phyloP scores from a whole-genome alignment of 2,329 filamentous ascomycete species.

The Phialophora macrospora region DNA sequence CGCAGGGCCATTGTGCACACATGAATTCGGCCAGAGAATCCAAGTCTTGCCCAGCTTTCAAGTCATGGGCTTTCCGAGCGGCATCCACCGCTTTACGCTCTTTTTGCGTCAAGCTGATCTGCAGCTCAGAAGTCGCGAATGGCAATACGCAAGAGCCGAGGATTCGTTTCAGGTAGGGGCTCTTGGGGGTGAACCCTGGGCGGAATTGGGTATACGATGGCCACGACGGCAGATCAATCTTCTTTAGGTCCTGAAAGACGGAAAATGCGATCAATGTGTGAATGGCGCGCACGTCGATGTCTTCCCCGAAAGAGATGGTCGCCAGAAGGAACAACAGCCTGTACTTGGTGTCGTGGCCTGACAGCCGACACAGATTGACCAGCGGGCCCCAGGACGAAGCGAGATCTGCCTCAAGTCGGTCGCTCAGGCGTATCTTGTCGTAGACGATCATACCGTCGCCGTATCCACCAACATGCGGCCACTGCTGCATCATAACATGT shows the following conservation, averaged over 20 bases:
- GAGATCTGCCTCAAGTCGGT: constrained; percentile 15
- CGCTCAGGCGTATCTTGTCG: constrained; percentile 19
- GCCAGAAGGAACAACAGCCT: constrained; percentile 17
- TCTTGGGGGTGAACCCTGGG: constrained; percentile 15
- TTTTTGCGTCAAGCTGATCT: constrained; percentile 5
- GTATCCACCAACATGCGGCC: constrained; percentile 27
- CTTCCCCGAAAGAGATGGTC: constrained; percentile 16
- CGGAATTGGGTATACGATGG: constrained; percentile 23
- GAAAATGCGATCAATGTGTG: constrained; percentile 22
- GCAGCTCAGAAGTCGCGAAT: background rate
- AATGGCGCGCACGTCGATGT: constrained; percentile 13
- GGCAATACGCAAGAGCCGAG: background rate
- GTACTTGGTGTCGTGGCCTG: constrained; percentile 14
- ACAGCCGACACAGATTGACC: constrained; percentile 19
- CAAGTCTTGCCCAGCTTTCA: background rate
- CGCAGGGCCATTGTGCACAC: constrained; percentile 25
- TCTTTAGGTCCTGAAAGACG: constrained; percentile 16
- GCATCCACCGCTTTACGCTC: constrained; percentile 12
- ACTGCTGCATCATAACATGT: constrained; percentile 16
- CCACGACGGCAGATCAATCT: constrained; percentile 26
- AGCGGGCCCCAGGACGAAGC: constrained; percentile 23
- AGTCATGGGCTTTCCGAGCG: constrained; percentile 1
- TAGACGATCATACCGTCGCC: constrained; percentile 19
- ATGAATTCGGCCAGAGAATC: constrained; percentile 10
- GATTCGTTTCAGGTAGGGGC: constrained; percentile 4